These are phyloP conservation scores for Exophiala calicioides DNA, from an alignment of 2,329 filamentous ascomycete genomes.

Conservation along the genomic window DNA sequence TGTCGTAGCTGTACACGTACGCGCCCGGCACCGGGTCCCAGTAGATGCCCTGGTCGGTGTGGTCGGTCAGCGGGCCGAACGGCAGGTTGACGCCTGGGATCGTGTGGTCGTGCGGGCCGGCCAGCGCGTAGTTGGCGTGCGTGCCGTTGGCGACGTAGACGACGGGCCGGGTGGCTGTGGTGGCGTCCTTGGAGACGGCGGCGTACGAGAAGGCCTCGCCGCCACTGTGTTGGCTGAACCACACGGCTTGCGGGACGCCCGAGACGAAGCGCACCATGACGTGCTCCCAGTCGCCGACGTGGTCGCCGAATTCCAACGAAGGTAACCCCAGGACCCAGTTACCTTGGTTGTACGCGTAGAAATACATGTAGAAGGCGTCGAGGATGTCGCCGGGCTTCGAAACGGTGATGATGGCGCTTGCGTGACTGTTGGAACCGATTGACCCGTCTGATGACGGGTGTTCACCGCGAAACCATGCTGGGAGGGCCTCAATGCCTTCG, in stretches of 20 bases:
- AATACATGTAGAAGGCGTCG: conserved; percentile 66
- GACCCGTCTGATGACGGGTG: conserved; percentile 54
- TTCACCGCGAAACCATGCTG: conserved; percentile 55
- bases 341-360: conserved; percentile 51
- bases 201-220: conserved; percentile 64
- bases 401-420: conserved; percentile 58
- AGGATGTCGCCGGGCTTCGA: conserved; percentile 56
- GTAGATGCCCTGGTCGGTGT: conserved; percentile 55
- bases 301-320: conserved; percentile 56
- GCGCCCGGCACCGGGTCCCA: conserved; percentile 63
- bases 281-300: conserved; percentile 63
- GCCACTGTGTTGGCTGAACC: conserved; percentile 64
- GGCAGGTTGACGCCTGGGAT: conserved; percentile 63
- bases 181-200: conserved; percentile 53
- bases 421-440: conserved; percentile 49
- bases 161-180: conserved; percentile 54
- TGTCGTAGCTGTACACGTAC: conserved; percentile 58
- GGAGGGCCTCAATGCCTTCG: conserved; percentile 49
- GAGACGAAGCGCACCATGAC: conserved; percentile 59
- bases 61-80: conserved; percentile 52
- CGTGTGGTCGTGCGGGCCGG: conserved; percentile 61
- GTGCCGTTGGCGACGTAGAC: conserved; percentile 61
- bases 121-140: conserved; percentile 65
- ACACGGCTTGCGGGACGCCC: conserved; percentile 57
- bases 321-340: conserved; percentile 43